These are phyloP conservation scores for Aspergillus chevalieri DNA, from an alignment of 2,329 filamentous ascomycete genomes.

Conservation along the genomic window DNA sequence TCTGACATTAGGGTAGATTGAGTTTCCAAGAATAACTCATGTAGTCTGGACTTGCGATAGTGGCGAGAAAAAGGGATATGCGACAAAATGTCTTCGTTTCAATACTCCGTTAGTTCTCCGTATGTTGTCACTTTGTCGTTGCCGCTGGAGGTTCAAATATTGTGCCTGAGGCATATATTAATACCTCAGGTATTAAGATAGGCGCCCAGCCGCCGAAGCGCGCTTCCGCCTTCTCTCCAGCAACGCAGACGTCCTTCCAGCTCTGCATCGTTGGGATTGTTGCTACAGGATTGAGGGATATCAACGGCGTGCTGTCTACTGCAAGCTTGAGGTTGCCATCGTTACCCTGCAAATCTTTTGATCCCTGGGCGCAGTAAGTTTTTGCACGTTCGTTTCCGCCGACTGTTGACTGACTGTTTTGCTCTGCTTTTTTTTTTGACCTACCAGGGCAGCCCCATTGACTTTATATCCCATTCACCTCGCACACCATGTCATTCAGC, in stretches of 20 bases:
- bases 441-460: slow-evolving; percentile 18
- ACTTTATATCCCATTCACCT: slow-evolving; percentile 17
- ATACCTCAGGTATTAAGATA: slow-evolving; percentile 10
- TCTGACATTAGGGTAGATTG: slow-evolving; percentile 30
- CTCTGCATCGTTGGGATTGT: slow-evolving; percentile 4
- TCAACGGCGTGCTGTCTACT: not conserved
- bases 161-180: slow-evolving; percentile 24
- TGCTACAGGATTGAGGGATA: not conserved
- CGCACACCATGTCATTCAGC: slow-evolving; percentile 26
- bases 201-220: not conserved
- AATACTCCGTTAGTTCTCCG: not conserved
- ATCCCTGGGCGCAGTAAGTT: slow-evolving; percentile 20
- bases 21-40: slow-evolving; percentile 13
- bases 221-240: not conserved
- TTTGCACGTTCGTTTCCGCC: slow-evolving; percentile 3
- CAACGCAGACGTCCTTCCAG: slow-evolving; percentile 2
- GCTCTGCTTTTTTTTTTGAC: slow-evolving; percentile 12
- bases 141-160: slow-evolving; percentile 22
- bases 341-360: slow-evolving; percentile 1
- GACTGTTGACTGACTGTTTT: slow-evolving; percentile 9
- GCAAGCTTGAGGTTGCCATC: slow-evolving; percentile 3
- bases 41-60: slow-evolving; percentile 13
- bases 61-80: slow-evolving; percentile 4
- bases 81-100: not conserved
- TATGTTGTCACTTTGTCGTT: slow-evolving; percentile 4